These are phyloP conservation scores for Trichoderma koningii DNA, from an alignment of 2,329 filamentous ascomycete genomes.

Conservation along the genomic window DNA sequence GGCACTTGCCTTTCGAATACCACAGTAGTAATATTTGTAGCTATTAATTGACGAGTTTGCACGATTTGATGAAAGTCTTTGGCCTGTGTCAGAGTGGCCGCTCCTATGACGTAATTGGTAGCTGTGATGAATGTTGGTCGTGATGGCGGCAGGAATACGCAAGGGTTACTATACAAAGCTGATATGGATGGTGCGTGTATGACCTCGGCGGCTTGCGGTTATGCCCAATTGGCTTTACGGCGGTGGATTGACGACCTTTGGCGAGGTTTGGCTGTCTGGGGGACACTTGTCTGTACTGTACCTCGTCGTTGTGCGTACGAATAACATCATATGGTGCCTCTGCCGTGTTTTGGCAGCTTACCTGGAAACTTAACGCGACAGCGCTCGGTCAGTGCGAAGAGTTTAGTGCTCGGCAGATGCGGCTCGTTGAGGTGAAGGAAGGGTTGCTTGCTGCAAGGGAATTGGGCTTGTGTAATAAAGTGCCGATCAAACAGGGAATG, in stretches of 20 bases:
- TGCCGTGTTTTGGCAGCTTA: not conserved
- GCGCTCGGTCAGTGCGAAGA: not conserved
- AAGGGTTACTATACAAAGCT: not conserved
- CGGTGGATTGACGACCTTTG: not conserved
- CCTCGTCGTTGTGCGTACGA: too few relatives aligned
- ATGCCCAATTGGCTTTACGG: not conserved
- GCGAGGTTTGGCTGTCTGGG: not conserved
- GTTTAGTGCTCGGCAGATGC: not conserved
- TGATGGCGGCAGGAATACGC: not conserved
- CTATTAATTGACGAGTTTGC: constrained; percentile 4
- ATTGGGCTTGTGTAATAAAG: not conserved
- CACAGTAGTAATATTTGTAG: constrained; percentile 19
- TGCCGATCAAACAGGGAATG: constrained; percentile 2
- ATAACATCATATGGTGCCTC: not conserved
- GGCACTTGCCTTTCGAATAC: constrained; percentile 17
- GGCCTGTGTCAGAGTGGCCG: not conserved
- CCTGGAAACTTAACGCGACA: not conserved
- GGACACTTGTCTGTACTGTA: not conserved
- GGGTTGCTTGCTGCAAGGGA: not conserved
- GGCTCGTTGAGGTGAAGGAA: not conserved
- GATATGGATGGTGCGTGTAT: not conserved
- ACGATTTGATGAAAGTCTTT: not conserved
- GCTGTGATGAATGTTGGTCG: not conserved
- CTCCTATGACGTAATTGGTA: not conserved
- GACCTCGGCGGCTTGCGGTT: not conserved